Conservation (phyloP, 140 eudicot genomes). For the Cichorium intybus region DNA sequence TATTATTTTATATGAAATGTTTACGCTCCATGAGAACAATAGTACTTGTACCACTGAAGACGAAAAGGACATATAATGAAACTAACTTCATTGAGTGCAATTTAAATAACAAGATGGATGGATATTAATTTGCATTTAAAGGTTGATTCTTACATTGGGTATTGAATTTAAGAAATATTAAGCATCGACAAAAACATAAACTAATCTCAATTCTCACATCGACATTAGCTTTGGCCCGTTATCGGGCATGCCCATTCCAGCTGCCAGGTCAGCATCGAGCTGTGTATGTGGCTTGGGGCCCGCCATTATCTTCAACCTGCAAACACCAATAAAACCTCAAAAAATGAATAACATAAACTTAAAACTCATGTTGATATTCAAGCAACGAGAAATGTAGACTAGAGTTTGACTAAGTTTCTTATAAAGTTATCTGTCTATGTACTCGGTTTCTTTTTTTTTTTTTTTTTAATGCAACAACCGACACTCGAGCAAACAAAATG, state of each 20-base stretch:
- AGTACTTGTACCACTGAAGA: background rate
- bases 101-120: background rate
- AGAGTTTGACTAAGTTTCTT: no score
- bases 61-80: background rate
- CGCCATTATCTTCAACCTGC: constrained; percentile 71
- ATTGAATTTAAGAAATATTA: constrained; percentile 8
- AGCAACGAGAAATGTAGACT: no score
- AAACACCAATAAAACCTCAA: constrained; percentile 1
- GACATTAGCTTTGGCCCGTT: constrained; percentile 88
- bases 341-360: background rate
- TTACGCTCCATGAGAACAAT: background rate
- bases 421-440: no score
- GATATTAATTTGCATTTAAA: background rate
- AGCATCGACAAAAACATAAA: background rate
- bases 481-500: no score
- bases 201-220: constrained; percentile 43
- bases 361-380: background rate
- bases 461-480: no score
- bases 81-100: constrained; percentile 2
- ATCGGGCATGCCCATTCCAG: constrained; percentile 96
- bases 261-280: constrained; percentile 85
- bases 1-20: background rate
- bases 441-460: no score
- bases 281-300: constrained; percentile 88
- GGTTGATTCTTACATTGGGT: constrained; percentile 13